Percentiles rank a stretch among this genome's conserved stretches.
These are phyloP conservation scores for Populus tomentosa DNA, from an alignment of 441 rosid genomes.

Conservation along the genomic window DNA sequence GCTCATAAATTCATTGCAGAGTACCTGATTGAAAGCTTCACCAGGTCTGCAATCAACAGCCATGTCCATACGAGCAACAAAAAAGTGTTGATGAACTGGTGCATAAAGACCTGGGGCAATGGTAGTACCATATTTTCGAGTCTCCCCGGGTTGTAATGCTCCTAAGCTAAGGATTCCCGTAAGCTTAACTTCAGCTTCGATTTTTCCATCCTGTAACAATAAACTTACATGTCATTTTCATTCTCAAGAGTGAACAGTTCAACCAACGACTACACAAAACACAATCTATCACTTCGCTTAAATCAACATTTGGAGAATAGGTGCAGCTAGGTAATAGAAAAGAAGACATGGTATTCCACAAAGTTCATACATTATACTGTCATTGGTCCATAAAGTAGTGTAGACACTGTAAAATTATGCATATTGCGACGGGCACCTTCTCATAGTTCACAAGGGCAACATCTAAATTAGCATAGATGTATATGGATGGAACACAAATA, in stretches of 20 bases:
- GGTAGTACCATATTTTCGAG: too few relatives aligned
- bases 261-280: background rate
- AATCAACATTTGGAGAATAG: background rate
- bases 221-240: conserved; percentile 14
- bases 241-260: background rate
- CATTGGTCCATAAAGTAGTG: background rate
- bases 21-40: conserved; percentile 82
- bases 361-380: background rate
- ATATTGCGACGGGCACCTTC: background rate
- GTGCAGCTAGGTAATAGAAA: background rate
- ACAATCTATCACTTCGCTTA: background rate
- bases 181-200: too few relatives aligned
- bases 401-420: background rate
- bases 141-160: too few relatives aligned
- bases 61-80: conserved; percentile 89
- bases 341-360: too few relatives aligned
- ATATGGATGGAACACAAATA: too few relatives aligned
- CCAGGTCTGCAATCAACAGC: conserved; percentile 82
- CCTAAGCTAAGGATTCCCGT: too few relatives aligned
- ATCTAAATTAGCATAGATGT: background rate
- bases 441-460: background rate
- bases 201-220: conserved; percentile 27
- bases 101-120: conserved; percentile 64
- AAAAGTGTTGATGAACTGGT: conserved; percentile 89
- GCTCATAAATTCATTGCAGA: conserved; percentile 5